Evolutionary conservation across 768 basidiomycete genomes (phyloP), one percentile per base, ranked within the genome.

Genomic region (Chalciporus pseudorubinellus): DNA sequence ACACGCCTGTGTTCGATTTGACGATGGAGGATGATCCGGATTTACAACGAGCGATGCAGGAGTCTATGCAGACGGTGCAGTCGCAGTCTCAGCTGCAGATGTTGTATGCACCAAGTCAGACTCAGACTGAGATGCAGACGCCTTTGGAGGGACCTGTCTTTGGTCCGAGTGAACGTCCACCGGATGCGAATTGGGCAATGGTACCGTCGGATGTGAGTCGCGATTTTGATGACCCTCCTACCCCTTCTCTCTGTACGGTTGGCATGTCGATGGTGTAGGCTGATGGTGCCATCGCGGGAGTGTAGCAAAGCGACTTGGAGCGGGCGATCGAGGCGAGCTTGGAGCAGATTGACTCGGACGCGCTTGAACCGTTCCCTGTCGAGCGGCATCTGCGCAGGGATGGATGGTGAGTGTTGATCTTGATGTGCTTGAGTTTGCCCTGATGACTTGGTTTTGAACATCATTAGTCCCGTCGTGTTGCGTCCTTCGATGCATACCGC

Each of bases 241-340:
- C 53, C 26, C 61, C 31, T 31, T 10, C 12, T 18, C 11, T 11
- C 13, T 1, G 20, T 2, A 18, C 16, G 18, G 9, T 34, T 51
- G 16, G 11, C n/a, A n/a, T n/a, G n/a, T n/a, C n/a, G 6, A 16
- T 46, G 19, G 8, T 46, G 21, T 64, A 57, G 62, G 58, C 74
- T 75, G 70, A 64, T 44, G 66, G 66, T 50, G 62, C 55, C 48
- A 65, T 48, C 28, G 70, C 74, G 2, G 75, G 75, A 20, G 84
- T 86, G n/a, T 77, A 87, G 39, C 79, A 83, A 43, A 75, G 5
- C 10, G 34, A 74, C 31, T 69, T 89, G 67, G 82, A 79, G 57
- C 81, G 83, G 22, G 88, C 86, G 1, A 87, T 90, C 39, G 79
- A 85, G 66, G 86, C 82, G 5, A 88, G 86, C 63, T 69, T 89